These are phyloP conservation scores for Penicillium canescens DNA, from an alignment of 495 filamentous ascomycete species.

Conservation along the genomic window DNA sequence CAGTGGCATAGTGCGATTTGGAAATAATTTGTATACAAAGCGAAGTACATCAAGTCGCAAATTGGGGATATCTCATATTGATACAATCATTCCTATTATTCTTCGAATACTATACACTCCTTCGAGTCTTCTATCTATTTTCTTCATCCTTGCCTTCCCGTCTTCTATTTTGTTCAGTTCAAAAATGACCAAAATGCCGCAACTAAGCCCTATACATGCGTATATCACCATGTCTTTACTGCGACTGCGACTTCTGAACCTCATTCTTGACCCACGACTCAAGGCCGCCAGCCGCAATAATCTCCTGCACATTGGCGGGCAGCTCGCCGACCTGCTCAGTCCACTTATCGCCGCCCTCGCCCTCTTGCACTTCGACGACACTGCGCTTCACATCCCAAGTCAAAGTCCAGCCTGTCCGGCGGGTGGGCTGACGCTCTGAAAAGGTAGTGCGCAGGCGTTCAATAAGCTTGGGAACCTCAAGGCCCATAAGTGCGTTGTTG, in stretches of 20 bases:
- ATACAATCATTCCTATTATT: no score
- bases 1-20: no score
- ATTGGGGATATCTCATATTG: no score
- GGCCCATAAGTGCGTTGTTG: slow-evolving; percentile 85
- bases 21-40: no score
- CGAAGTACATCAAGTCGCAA: no score
- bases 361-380: slow-evolving; percentile 70
- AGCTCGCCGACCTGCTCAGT: slow-evolving; percentile 80
- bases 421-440: slow-evolving; percentile 50
- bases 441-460: slow-evolving; percentile 68
- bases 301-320: slow-evolving; percentile 87
- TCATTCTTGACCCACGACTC: slow-evolving; percentile 83
- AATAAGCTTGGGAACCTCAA: slow-evolving; percentile 78
- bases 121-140: no score
- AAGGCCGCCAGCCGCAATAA: slow-evolving; percentile 72
- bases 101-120: no score
- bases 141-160: no score
- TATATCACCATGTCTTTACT: neutral
- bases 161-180: no score
- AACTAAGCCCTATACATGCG: no score
- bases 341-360: slow-evolving; percentile 63
- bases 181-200: no score
- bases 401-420: slow-evolving; percentile 86
- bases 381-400: slow-evolving; percentile 80
- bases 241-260: slow-evolving; percentile 35